These are phyloP conservation scores for Pistacia integerrima DNA, from an alignment of 345 rosid species.

Conservation along the genomic window DNA sequence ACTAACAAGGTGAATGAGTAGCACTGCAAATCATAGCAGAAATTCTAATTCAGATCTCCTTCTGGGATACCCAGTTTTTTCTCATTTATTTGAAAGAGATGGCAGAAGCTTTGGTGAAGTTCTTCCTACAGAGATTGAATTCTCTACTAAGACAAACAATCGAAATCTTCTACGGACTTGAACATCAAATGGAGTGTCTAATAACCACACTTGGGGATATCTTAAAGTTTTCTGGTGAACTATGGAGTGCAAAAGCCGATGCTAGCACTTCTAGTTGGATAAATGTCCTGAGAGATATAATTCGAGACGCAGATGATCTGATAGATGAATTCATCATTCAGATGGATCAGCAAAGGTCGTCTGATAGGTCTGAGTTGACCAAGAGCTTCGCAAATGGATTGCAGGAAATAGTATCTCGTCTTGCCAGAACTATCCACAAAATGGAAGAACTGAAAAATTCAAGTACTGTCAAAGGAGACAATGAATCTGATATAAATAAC, in stretches of 20 bases:
- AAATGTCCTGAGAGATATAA: constrained; percentile 1
- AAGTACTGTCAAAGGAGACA: not conserved
- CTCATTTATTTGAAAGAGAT: constrained; percentile 18
- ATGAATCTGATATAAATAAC: not conserved
- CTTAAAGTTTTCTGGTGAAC: constrained; percentile 7
- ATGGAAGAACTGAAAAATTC: constrained; percentile 18
- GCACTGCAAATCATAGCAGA: too few species aligned
- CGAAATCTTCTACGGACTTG: constrained; percentile 24
- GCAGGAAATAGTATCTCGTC: constrained; percentile 23
- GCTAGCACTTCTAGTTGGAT: constrained; percentile 19
- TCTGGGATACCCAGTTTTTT: not conserved
- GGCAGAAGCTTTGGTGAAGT: constrained; percentile 32
- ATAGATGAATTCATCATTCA: constrained; percentile 34
- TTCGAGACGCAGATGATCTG: constrained; percentile 28
- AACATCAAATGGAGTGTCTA: constrained; percentile 16
- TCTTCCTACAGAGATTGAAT: constrained; percentile 34
- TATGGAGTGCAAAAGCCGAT: constrained; percentile 12
- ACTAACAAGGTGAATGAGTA: not conserved
- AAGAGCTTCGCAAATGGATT: constrained; percentile 23
- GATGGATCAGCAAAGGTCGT: constrained; percentile 21
- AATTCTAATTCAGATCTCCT: too few species aligned
- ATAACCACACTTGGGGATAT: constrained; percentile 19
- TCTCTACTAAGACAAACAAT: constrained; percentile 18
- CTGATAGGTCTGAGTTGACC: constrained; percentile 19
- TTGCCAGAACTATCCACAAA: constrained; percentile 14